Evolutionary conservation across 2,329 filamentous ascomycete genomes (phyloP).

Genomic region (Neodidymelliopsis sp.): DNA sequence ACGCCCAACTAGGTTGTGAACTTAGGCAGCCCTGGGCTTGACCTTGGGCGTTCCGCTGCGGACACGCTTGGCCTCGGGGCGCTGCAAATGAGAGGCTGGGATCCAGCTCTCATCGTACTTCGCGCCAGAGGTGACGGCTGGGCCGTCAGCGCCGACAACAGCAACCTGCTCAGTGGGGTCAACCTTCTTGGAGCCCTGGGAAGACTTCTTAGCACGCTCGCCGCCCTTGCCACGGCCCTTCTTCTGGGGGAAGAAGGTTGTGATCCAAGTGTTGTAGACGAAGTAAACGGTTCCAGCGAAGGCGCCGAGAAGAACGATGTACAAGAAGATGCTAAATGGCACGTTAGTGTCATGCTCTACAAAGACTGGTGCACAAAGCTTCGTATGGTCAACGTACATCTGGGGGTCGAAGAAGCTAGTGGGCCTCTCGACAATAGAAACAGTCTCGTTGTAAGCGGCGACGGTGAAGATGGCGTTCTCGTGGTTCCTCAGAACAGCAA

Average conservation of each 20-base stretch:
- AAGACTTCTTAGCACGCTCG: conserved; percentile 69
- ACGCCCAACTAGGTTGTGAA: no score
- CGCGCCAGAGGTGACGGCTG: conserved; percentile 71
- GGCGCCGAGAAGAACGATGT: conserved; percentile 82
- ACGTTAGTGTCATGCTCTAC: conserved; percentile 21
- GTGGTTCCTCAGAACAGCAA: conserved; percentile 73
- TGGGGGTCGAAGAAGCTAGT: conserved; percentile 94
- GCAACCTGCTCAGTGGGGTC: conserved; percentile 65
- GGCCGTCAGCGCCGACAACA: conserved; percentile 74
- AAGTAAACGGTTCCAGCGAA: conserved; percentile 89
- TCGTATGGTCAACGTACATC: conserved; percentile 69
- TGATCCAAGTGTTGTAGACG: conserved; percentile 98
- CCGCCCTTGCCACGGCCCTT: conserved; percentile 65
- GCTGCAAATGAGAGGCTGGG: conserved; percentile 85
- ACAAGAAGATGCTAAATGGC: conserved; percentile 84
- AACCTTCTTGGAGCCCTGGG: conserved; percentile 72
- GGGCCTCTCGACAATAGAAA: conserved; percentile 87
- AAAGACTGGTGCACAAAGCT: not conserved
- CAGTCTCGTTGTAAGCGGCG: conserved; percentile 80
- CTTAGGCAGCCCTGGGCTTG: conserved; percentile 46
- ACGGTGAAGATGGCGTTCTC: conserved; percentile 77
- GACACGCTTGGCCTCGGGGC: conserved; percentile 73
- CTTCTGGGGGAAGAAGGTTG: conserved; percentile 91
- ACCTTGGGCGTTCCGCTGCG: conserved; percentile 56
- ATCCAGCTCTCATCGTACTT: conserved; percentile 97